Base-by-base conservation (phyloP, 2,329 filamentous ascomycete species). In the Hortaea sp. region DNA sequence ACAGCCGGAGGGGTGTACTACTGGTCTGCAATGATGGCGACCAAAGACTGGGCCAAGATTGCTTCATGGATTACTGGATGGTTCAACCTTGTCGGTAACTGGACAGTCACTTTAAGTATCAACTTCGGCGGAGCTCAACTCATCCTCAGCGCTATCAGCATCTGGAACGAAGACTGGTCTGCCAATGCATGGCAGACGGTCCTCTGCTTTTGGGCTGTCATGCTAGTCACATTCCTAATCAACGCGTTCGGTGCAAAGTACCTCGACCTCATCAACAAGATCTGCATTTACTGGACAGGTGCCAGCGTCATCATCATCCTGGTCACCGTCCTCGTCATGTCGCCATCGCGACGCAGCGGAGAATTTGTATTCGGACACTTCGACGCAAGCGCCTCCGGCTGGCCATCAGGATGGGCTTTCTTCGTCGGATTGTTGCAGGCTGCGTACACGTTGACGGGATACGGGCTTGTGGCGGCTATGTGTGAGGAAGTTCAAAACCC, bases 81-180 rank as follows among this genome's bases (percentile, higher is more conserved):
- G 37, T 39, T 39, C 45, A 84, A 81, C 0, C 69, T 86, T 0
- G 81, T 86, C 2, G 83, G 83, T 0, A 86, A 86, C 61, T 86
- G 82, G 82, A 85, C 82, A 0, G 74, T 79, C 29, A 78, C 76
- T 0, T 57, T 70, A 4, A 59, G 72, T 35, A 85, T 87, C 65
- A 85, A 84, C 60, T 87, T 87, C 58, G 77, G 75, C 5, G 87
- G 85, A 3, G 84, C 81, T 0, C 77, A 88, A 53, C 75, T 84
- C 27, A 79, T 84, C 47, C 69, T 85, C 13, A 78, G 74, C 42
- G 81, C 81, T 1, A 83, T 85, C 50, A 74, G 76, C n/a, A 67
- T 86, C 0, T 85, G 79, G 74, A 69, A 81, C n/a, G 79, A 84
- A 49, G 75, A 81, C 51, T 86, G 79, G 58, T 78, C 78, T 13